Evolutionary conservation across 2,329 filamentous ascomycete genomes (phyloP), one percentile per base, ranked within the genome.

Genomic region (Biscogniauxia mediterranea): DNA sequence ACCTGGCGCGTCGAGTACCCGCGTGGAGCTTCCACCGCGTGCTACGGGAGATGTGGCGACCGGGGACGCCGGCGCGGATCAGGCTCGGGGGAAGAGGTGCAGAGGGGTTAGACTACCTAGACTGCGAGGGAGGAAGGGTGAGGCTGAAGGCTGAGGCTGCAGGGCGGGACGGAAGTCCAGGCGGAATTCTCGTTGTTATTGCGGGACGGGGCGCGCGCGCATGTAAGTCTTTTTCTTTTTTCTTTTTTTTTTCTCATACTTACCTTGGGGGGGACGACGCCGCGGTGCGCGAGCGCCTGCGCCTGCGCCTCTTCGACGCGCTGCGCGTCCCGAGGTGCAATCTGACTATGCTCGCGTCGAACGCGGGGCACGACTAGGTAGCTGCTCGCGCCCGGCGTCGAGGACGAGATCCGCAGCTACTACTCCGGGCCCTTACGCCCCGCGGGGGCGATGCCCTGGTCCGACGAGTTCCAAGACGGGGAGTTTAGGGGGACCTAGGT

Each of bases 61-160:
- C 15, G 68, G 69, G 1, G 63, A 71, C n/a, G 4, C 61, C 58
- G 5, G 64, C 64, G 1, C 28, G 2, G 15, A 61, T 68, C 11
- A 52, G 46, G 26, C 46, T 64, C 3, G 62, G 62, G 62, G 1
- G 61, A 62, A 23, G 59, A 58, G 50, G 59, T 66, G 6, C 20
- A 9, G 17, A 50, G 49, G 7, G 53, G n/a, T n/a, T n/a, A n/a
- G n/a, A n/a, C n/a, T n/a, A n/a, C n/a, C n/a, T 67, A 3, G 65
- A 66, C 19, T 66, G 64, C 65, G 90, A 95, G 76, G 91, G 91
- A 0, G 93, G 93, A 0, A 90, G 89, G 63, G 88, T 85, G 17
- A 69, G 66, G 0, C 65, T 79, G 5, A 60, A 60, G 5, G 63
- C n/a, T 85, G 17, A 69, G 66, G 0, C 65, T 79, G 5, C 60